Evolutionary conservation across 768 basidiomycete genomes (phyloP).

Genomic region (Mrakia blollopis): DNA sequence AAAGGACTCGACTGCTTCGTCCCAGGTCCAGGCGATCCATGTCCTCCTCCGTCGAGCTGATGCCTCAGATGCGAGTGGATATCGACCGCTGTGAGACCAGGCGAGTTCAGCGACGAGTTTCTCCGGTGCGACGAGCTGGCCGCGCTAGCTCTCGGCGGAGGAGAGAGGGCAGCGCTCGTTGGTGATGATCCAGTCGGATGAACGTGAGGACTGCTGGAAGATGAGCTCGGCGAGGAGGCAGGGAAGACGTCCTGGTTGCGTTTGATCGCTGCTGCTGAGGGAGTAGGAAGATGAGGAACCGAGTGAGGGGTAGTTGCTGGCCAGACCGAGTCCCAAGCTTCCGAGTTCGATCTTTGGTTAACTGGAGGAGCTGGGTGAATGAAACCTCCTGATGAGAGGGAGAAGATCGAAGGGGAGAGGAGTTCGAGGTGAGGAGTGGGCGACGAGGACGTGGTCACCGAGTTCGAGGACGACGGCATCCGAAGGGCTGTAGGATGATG

Average conservation of each 20-base stretch:
- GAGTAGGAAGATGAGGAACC: conserved; percentile 23
- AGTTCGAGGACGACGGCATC: conserved; percentile 3
- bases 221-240: background rate
- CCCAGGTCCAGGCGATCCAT: background rate
- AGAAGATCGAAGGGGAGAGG: conserved; percentile 17
- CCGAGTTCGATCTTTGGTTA: conserved; percentile 14
- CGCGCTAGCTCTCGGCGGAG: background rate
- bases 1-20: background rate
- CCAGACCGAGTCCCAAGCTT: conserved; percentile 33
- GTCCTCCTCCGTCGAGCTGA: background rate
- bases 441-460: background rate
- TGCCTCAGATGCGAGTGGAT: background rate
- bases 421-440: conserved; percentile 15
- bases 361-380: conserved; percentile 9
- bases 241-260: background rate
- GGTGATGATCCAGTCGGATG: background rate
- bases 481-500: conserved; percentile 4
- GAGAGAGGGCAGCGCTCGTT: background rate
- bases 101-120: conserved; percentile 2
- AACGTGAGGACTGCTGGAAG: background rate
- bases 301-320: conserved; percentile 30
- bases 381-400: background rate
- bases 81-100: background rate
- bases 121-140: conserved; percentile 11
- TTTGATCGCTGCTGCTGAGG: background rate